Evolutionary conservation across 208 protist genomes (phyloP).

Genomic region (Leishmania mexicana): DNA sequence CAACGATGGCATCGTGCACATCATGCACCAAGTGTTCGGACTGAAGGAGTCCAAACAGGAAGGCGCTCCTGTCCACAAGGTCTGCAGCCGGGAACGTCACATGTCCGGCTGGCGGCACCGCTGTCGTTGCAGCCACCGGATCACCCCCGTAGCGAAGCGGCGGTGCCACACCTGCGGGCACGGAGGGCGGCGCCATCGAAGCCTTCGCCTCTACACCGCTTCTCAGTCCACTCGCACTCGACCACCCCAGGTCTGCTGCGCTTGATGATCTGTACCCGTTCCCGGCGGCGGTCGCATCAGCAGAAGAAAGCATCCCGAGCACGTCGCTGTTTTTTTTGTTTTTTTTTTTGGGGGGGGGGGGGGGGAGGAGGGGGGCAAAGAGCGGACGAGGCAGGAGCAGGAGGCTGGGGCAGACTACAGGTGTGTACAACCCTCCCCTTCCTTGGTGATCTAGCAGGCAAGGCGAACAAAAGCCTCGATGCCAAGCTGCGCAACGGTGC

Average conservation of each 20-base stretch:
- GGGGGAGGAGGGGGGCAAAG: too few species aligned
- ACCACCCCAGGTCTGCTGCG: not conserved
- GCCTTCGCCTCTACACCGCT: not conserved
- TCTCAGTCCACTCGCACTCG: not conserved
- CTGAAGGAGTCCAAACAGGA: slow-evolving; percentile 25
- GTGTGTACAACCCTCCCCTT: not conserved
- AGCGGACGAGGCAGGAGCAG: not conserved
- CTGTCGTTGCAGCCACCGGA: not conserved
- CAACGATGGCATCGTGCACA: slow-evolving; percentile 29
- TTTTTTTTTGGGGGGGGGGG: too few species aligned
- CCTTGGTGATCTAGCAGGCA: not conserved
- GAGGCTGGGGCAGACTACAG: not conserved
- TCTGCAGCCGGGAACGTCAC: not conserved
- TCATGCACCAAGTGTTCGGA: slow-evolving; percentile 20
- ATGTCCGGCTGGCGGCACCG: not conserved
- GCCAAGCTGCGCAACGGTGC: not conserved
- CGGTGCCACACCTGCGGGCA: not conserved
- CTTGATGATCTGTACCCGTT: not conserved
- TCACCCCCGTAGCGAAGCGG: not conserved
- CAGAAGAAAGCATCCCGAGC: not conserved
- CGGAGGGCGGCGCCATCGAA: not conserved
- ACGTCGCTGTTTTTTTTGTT: not conserved
- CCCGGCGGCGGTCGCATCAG: not conserved
- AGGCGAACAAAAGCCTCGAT: not conserved
- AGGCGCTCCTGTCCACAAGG: slow-evolving; percentile 27